Percentiles rank a stretch among this genome's conserved stretches.
Conservation (phyloP, 345 rosid species). For the Ailanthus altissimus region DNA sequence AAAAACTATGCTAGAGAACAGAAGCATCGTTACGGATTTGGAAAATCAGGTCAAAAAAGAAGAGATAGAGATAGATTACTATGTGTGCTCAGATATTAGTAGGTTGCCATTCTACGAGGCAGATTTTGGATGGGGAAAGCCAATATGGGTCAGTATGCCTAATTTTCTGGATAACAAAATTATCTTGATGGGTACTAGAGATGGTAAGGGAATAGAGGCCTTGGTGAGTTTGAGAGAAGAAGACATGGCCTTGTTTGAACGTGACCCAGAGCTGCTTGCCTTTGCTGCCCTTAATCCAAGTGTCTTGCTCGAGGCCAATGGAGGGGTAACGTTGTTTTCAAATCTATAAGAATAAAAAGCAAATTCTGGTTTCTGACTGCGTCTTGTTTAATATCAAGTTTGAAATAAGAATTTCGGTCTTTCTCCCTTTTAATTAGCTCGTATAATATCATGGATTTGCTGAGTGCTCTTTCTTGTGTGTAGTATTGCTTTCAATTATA, state of each 20-base stretch:
- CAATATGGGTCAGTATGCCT: conserved; percentile 38
- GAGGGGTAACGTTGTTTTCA: not conserved
- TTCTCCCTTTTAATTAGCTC: too few species aligned
- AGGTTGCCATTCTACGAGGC: conserved; percentile 30
- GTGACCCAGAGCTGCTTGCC: conserved; percentile 12
- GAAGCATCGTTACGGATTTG: not conserved
- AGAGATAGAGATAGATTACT: conserved; percentile 21
- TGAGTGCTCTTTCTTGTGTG: too few species aligned
- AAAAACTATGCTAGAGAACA: conserved; percentile 2
- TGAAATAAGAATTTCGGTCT: too few species aligned
- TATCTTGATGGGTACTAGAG: conserved; percentile 13
- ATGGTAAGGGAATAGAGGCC: conserved; percentile 40
- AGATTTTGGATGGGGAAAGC: conserved; percentile 47
- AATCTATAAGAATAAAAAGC: not conserved
- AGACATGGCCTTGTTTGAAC: conserved; percentile 36
- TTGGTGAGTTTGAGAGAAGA: conserved; percentile 35
- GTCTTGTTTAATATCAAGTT: not conserved
- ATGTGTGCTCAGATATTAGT: conserved; percentile 29
- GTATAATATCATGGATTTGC: too few species aligned
- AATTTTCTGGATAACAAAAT: not conserved
- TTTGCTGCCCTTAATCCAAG: conserved; percentile 10
- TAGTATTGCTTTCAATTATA: too few species aligned
- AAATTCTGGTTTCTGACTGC: not conserved
- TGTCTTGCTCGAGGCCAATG: conserved; percentile 35
- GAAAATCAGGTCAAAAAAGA: conserved; percentile 23